Evolutionary conservation across 805 yeast species (phyloP).

Genomic region (Lipomyces yamadae): DNA sequence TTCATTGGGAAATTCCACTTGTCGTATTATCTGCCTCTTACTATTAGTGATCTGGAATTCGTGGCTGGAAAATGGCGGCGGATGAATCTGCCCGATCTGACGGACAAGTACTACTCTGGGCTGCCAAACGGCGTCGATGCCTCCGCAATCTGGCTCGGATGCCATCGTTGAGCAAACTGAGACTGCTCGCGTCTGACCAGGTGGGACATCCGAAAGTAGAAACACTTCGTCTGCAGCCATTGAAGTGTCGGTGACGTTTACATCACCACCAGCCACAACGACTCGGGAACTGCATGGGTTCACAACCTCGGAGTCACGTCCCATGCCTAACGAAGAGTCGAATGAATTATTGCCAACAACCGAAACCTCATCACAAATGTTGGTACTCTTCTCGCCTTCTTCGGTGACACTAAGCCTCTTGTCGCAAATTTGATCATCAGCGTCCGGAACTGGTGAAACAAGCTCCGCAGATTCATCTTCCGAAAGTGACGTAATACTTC

Average conservation of each 20-base stretch:
- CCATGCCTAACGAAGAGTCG: background rate
- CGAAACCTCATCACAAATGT: background rate
- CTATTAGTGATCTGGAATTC: background rate
- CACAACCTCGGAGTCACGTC: background rate
- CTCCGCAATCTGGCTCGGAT: background rate
- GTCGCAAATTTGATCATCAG: background rate
- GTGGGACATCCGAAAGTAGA: background rate
- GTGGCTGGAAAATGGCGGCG: background rate
- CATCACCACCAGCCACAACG: background rate
- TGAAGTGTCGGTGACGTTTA: background rate
- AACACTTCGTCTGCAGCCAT: background rate
- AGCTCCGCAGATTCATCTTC: background rate
- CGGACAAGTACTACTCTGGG: background rate
- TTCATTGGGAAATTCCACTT: background rate
- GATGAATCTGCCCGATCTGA: background rate
- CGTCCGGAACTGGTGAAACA: background rate
- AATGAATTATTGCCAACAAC: background rate
- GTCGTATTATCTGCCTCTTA: background rate
- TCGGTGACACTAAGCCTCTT: background rate
- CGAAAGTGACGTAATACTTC: background rate
- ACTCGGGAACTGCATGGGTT: background rate
- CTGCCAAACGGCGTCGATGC: background rate
- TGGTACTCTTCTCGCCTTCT: too few relatives aligned
- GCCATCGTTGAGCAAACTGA: background rate
- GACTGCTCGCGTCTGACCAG: background rate